A percentile compares a stretch with the other conserved stretches of the same genome.
phyloP scores from a whole-genome alignment of 805 yeast genomes.

The Suhomyces faveliae region DNA sequence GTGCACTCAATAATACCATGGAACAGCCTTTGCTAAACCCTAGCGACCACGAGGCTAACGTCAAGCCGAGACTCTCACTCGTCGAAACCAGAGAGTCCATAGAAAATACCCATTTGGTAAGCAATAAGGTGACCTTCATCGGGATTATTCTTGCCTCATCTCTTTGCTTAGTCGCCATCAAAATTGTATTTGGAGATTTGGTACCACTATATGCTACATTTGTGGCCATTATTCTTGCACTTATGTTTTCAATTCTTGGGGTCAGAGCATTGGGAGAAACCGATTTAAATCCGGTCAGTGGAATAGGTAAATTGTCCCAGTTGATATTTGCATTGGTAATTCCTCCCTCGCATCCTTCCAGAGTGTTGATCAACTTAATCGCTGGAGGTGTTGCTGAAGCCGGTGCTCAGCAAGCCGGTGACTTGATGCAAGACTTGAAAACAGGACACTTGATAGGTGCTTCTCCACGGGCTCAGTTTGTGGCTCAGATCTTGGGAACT shows the following conservation, averaged over 20 bases:
- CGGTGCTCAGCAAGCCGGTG: slow-evolving; percentile 99
- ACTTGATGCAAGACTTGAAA: slow-evolving; percentile 93
- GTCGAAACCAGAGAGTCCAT: slow-evolving; percentile 30
- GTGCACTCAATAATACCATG: background rate
- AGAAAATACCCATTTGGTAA: slow-evolving; percentile 44
- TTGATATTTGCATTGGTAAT: slow-evolving; percentile 78
- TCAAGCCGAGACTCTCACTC: background rate
- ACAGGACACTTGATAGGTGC: slow-evolving; percentile 93
- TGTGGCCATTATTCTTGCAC: slow-evolving; percentile 69
- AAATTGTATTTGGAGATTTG: slow-evolving; percentile 63
- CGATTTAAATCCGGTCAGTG: slow-evolving; percentile 94
- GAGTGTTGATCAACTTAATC: slow-evolving; percentile 78
- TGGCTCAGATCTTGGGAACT: slow-evolving; percentile 88
- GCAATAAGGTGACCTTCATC: slow-evolving; percentile 44
- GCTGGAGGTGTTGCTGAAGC: slow-evolving; percentile 99
- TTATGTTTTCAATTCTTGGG: slow-evolving; percentile 78
- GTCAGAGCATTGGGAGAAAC: slow-evolving; percentile 96
- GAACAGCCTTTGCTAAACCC: background rate
- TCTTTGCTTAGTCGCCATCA: slow-evolving; percentile 63
- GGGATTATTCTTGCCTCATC: slow-evolving; percentile 70
- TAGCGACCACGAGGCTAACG: background rate
- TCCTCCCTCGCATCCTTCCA: slow-evolving; percentile 73
- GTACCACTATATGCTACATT: slow-evolving; percentile 71
- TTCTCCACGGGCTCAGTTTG: slow-evolving; percentile 86
- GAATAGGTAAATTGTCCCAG: slow-evolving; percentile 93